Base-by-base conservation (phyloP, 176 grass and related monocot species). In the Aegilops speltoides region DNA sequence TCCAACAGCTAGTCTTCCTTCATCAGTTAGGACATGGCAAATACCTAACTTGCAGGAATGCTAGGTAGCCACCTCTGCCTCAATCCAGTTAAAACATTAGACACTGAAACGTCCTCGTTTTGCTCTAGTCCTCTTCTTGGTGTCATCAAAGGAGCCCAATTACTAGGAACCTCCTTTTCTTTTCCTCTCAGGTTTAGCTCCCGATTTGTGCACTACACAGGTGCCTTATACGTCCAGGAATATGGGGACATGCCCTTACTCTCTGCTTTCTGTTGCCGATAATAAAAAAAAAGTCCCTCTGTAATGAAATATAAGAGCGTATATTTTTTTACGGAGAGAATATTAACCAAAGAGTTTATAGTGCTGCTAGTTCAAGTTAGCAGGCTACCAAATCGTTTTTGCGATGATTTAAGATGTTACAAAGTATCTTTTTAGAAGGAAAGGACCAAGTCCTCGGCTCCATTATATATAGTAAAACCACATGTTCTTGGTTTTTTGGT, bases 371-470 rank as follows among this genome's bases (percentile, higher is more conserved):
- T 86, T 33, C 9, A 17, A 74, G n/a, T 74, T 84, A 97, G 88
- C 14, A 85, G 84, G 54, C 76, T 79, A 31, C 88, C 90, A n/a
- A 73, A 81, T 46, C 43, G 43, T 13, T 46, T 46, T 46, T 46
- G 0, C 7, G 86, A 91, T 8, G 86, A 92, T 71, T 75, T 46
- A 84, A 4, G 88, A 88, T 92, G 50, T 16, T 52, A 0, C 3
- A 43, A 43, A 43, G 41, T 10, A 43, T 43, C 10, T 43, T 43
- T 12, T 43, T 43, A 43, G 41, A 43, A 43, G 41, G 3, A 43
- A 43, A 43, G 10, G 41, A 43, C 41, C 41, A 43, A 43, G 10
- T 43, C 10, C 41, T 10, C 10, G 41, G 41, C 40, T 43, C 41
- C 10, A 43, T 43, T 43, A 43, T 43, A 43, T 43, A 43, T 43